These are phyloP conservation scores for Calonectria pteridis DNA, from an alignment of 2,329 filamentous ascomycete genomes.

Conservation along the genomic window DNA sequence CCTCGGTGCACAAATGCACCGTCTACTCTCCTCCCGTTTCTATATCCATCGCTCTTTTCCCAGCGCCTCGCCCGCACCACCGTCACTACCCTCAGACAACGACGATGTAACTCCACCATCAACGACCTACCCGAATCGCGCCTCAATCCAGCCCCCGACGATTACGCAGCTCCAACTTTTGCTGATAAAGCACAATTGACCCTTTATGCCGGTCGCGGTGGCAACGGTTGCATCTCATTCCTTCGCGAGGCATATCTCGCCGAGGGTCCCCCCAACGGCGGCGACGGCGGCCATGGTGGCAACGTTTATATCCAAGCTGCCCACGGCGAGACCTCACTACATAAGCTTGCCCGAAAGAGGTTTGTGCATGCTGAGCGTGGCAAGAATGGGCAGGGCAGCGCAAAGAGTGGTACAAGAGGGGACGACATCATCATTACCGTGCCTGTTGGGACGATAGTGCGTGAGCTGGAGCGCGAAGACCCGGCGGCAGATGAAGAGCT, in stretches of 20 bases:
- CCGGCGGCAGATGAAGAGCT: constrained; percentile 76
- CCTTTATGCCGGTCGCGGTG: constrained; percentile 83
- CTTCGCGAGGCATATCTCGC: constrained; percentile 89
- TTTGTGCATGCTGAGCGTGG: constrained; percentile 81
- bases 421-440: constrained; percentile 91
- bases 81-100: constrained; percentile 26
- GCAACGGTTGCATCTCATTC: constrained; percentile 95
- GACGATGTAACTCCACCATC: constrained; percentile 45
- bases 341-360: constrained; percentile 86
- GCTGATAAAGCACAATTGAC: constrained; percentile 86
- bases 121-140: constrained; percentile 64
- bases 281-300: constrained; percentile 92
- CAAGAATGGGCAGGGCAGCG: constrained; percentile 82
- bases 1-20: constrained; percentile 41
- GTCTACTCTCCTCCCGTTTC: constrained; percentile 53
- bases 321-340: constrained; percentile 89
- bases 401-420: constrained; percentile 81
- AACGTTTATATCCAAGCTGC: constrained; percentile 96
- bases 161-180: constrained; percentile 87
- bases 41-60: constrained; percentile 62
- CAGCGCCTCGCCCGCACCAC: constrained; percentile 28
- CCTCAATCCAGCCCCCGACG: constrained; percentile 84
- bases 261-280: constrained; percentile 92
- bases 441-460: constrained; percentile 90
- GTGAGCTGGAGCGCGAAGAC: constrained; percentile 84